Evolutionary conservation across 2,329 filamentous ascomycete genomes (phyloP).

Genomic region (Amphichorda felina): DNA sequence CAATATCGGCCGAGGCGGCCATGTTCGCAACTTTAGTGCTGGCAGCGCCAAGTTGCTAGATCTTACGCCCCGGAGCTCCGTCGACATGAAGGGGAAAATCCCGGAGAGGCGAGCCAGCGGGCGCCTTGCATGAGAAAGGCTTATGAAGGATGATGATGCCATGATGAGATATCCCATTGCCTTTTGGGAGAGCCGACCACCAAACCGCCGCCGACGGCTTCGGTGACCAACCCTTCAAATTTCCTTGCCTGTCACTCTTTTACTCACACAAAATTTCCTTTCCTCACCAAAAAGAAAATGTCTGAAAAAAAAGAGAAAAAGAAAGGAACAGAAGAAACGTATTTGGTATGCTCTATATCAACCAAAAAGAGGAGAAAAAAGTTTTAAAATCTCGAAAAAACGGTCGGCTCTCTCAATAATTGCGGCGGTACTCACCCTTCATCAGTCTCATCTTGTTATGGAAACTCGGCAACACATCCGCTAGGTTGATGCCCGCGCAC

Average conservation of each 20-base stretch:
- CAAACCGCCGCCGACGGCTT: not conserved
- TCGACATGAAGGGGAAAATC: slow-evolving; percentile 1
- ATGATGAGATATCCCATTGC: no score
- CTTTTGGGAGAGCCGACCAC: not conserved
- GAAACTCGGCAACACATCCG: no score
- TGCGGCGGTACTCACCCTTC: not conserved
- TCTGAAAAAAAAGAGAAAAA: slow-evolving; percentile 1
- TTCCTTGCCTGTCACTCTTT: not conserved
- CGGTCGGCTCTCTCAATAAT: not conserved
- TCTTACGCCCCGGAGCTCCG: slow-evolving; percentile 43
- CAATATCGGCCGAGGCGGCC: slow-evolving; percentile 45
- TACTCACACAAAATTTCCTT: not conserved
- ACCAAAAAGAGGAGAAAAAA: slow-evolving; percentile 4
- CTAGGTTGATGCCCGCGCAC: no score
- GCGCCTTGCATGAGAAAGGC: not conserved
- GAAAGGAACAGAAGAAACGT: not conserved
- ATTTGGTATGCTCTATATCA: not conserved
- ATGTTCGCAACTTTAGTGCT: slow-evolving; percentile 62
- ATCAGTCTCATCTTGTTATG: no score
- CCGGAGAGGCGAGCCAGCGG: slow-evolving; percentile 1
- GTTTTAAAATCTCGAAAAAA: slow-evolving; percentile 1
- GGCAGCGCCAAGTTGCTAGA: slow-evolving; percentile 68
- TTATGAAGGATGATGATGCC: not conserved
- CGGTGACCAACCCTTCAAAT: not conserved
- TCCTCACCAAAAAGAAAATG: not conserved